A percentile compares a stretch with the other conserved stretches of the same genome.
These are phyloP conservation scores for Hypoxylon lenormandii DNA, from an alignment of 495 filamentous ascomycete genomes.

Conservation along the genomic window DNA sequence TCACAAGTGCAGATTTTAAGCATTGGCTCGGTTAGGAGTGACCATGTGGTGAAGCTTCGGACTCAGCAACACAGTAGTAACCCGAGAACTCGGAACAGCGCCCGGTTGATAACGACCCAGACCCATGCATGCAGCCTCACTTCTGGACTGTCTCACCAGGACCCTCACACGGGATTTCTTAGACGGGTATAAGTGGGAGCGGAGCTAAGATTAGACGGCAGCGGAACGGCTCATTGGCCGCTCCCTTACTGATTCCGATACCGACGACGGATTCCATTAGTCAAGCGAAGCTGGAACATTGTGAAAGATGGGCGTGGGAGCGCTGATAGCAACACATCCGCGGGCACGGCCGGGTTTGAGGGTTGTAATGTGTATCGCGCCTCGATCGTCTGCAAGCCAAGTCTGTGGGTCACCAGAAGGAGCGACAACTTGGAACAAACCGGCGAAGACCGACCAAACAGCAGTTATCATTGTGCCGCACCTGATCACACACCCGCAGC, in stretches of 20 bases:
- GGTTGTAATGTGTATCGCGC: slow-evolving; percentile 7
- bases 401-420: slow-evolving; percentile 35
- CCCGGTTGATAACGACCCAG: slow-evolving; percentile 14
- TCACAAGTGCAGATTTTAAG: too few relatives aligned
- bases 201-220: slow-evolving; percentile 2
- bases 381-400: slow-evolving; percentile 36
- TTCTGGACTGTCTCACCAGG: slow-evolving; percentile 6
- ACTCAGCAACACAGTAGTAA: slow-evolving; percentile 18
- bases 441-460: slow-evolving; percentile 45
- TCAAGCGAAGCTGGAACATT: slow-evolving; percentile 25
- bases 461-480: slow-evolving; percentile 40
- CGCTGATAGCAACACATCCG: slow-evolving; percentile 20
- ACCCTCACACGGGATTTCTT: slow-evolving; percentile 1
- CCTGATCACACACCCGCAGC: slow-evolving; percentile 34
- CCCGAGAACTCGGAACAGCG: slow-evolving; percentile 14
- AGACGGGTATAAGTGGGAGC: slow-evolving; percentile 3
- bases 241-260: slow-evolving; percentile 28
- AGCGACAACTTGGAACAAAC: slow-evolving; percentile 9
- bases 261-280: slow-evolving; percentile 42
- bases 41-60: background rate
- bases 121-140: slow-evolving; percentile 21
- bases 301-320: slow-evolving; percentile 8
- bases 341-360: slow-evolving; percentile 12
- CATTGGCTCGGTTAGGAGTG: too few relatives aligned
- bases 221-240: slow-evolving; percentile 22